Conservation (phyloP, 371 early-diverging fungal species). For the Fennellomyces sp. region DNA sequence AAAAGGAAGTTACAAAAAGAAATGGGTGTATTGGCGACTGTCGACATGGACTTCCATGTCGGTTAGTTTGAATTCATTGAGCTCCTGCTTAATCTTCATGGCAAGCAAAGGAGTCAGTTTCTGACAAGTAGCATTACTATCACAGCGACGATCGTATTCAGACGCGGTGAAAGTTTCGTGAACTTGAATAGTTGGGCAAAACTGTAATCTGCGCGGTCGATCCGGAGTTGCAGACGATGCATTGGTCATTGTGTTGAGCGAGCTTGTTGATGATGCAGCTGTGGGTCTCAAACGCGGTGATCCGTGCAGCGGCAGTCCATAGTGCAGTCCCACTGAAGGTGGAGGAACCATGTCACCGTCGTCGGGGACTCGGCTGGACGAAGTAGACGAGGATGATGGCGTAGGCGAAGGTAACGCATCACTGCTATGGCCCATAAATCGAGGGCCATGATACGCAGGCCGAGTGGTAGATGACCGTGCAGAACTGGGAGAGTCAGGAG, state of each 20-base stretch:
- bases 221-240: background rate
- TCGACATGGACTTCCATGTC: constrained; percentile 82
- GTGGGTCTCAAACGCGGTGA: constrained; percentile 50
- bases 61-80: constrained; percentile 76
- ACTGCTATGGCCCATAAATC: constrained; percentile 15
- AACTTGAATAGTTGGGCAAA: constrained; percentile 19
- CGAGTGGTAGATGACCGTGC: constrained; percentile 32
- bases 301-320: constrained; percentile 46
- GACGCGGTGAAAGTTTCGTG: constrained; percentile 18
- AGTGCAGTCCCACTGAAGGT: constrained; percentile 36
- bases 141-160: constrained; percentile 74
- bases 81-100: constrained; percentile 73
- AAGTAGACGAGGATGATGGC: constrained; percentile 38
- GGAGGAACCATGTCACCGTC: constrained; percentile 19
- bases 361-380: constrained; percentile 2
- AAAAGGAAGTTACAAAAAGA: constrained; percentile 16
- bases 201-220: constrained; percentile 14
- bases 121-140: constrained; percentile 59
- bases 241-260: constrained; percentile 10
- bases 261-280: constrained; percentile 28
- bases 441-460: constrained; percentile 27
- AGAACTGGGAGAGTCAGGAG: constrained; percentile 45
- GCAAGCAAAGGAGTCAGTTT: constrained; percentile 67
- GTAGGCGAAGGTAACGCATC: constrained; percentile 37
- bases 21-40: constrained; percentile 57